Percentiles rank a stretch among this genome's conserved stretches.
Evolutionary conservation across 192 early-diverging fungal genomes (phyloP).

Genomic region (Coemansia sp.): DNA sequence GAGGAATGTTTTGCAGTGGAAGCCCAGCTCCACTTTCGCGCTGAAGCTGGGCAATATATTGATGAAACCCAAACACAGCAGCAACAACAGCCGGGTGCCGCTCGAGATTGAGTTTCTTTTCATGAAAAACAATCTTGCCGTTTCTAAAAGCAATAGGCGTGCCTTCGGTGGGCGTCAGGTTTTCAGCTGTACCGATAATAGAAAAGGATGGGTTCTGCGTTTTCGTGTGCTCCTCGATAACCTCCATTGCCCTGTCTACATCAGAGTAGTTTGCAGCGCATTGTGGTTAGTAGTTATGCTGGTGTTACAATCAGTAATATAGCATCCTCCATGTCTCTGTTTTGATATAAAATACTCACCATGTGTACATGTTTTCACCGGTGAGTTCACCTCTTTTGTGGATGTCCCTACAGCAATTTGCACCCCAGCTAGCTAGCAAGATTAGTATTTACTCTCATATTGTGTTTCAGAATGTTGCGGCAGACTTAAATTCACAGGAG

Average conservation of each 20-base stretch:
- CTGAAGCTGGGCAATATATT: slow-evolving; percentile 35
- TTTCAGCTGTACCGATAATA: neutral
- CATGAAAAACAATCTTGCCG: slow-evolving; percentile 32
- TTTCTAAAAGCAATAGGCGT: slow-evolving; percentile 29
- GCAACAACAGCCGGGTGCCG: slow-evolving; percentile 46
- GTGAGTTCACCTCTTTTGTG: neutral
- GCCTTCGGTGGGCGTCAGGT: neutral
- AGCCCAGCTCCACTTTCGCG: slow-evolving; percentile 13
- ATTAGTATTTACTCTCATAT: neutral
- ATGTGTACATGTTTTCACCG: neutral
- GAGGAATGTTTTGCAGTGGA: slow-evolving; percentile 26
- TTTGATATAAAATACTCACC: slow-evolving; percentile 2
- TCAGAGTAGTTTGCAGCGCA: neutral
- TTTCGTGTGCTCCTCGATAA: neutral
- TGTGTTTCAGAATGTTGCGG: neutral
- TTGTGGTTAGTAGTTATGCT: neutral
- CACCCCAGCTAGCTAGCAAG: neutral
- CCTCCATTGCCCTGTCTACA: neutral
- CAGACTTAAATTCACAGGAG: neutral
- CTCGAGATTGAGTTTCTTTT: slow-evolving; percentile 44
- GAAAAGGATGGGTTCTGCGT: neutral
- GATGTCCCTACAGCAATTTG: neutral
- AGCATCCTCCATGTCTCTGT: neutral
- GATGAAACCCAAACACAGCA: slow-evolving; percentile 43
- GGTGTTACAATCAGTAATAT: neutral